A percentile compares a stretch with the other conserved stretches of the same genome.
These are phyloP conservation scores for Exidia glandulosa DNA, from an alignment of 768 basidiomycete species.

Conservation along the genomic window DNA sequence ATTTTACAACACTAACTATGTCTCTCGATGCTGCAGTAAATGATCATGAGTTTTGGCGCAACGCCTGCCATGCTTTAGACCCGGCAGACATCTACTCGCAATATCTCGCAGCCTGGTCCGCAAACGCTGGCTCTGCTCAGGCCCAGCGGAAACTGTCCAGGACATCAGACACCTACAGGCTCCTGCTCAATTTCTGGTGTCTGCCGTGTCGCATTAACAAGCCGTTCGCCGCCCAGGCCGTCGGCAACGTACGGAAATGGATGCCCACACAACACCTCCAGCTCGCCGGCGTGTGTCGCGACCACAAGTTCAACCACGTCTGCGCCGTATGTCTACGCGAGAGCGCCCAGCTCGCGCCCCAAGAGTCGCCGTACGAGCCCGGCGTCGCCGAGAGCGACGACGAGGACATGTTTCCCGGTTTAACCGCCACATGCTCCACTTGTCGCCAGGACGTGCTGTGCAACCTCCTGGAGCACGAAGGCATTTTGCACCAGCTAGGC, in stretches of 20 bases:
- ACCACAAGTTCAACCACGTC: conserved; percentile 47
- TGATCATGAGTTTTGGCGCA: conserved; percentile 4
- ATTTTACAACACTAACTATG: background rate
- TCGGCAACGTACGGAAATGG: conserved; percentile 39
- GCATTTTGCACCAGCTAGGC: conserved; percentile 3
- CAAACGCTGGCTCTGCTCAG: background rate
- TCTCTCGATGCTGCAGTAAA: conserved; percentile 3
- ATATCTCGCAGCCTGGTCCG: background rate
- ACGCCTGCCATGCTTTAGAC: conserved; percentile 4
- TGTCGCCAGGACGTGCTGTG: conserved; percentile 61
- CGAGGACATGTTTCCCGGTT: conserved; percentile 50
- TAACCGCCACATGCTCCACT: conserved; percentile 54
- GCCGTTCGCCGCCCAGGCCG: conserved; percentile 36
- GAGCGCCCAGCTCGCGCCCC: conserved; percentile 14
- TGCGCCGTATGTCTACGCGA: conserved; percentile 66
- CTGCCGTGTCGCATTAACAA: conserved; percentile 59
- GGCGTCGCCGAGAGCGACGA: conserved; percentile 51
- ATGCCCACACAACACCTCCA: conserved; percentile 33
- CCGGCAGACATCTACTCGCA: background rate
- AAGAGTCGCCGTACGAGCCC: conserved; percentile 30
- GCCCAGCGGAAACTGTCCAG: background rate
- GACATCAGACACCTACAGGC: background rate
- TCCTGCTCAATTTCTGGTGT: conserved; percentile 24
- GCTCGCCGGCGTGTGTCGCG: conserved; percentile 43
- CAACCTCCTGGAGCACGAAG: conserved; percentile 14